These are phyloP conservation scores for Kazachstania sp. DNA, from an alignment of 1,139 yeast genomes.

Conservation along the genomic window DNA sequence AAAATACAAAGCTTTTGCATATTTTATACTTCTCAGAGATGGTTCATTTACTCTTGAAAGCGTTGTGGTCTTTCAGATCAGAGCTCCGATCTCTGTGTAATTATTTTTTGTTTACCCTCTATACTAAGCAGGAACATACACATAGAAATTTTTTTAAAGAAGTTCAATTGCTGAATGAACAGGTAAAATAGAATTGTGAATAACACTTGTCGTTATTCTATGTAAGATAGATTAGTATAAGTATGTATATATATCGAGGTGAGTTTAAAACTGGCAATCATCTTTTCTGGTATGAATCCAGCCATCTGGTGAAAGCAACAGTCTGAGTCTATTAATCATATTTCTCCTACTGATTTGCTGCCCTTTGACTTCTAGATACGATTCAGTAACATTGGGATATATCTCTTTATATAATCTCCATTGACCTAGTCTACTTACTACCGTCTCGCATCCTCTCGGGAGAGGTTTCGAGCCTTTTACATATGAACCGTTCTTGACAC, in stretches of 20 bases:
- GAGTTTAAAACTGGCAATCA: constrained; percentile 7
- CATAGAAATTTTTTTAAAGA: no score
- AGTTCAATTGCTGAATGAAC: no score
- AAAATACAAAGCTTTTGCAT: no score
- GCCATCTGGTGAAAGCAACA: constrained; percentile 22
- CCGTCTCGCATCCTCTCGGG: constrained; percentile 37
- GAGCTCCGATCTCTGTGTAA: no score
- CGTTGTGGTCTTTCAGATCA: neutral
- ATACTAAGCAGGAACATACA: no score
- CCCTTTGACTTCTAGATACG: constrained; percentile 25
- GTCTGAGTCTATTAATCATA: constrained; percentile 10
- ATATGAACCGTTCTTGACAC: constrained; percentile 45
- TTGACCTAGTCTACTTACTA: constrained; percentile 14
- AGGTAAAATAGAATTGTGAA: no score
- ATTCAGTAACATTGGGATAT: constrained; percentile 2
- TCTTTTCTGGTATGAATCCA: constrained; percentile 27
- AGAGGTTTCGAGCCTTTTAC: constrained; percentile 39
- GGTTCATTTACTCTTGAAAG: neutral
- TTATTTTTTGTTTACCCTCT: no score
- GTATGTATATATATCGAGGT: neutral
- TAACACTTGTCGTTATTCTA: no score
- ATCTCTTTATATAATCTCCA: constrained; percentile 18
- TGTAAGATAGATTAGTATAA: no score
- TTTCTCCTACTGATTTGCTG: constrained; percentile 15
- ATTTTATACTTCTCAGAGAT: neutral